A percentile compares a stretch with the other conserved stretches of the same genome.
Evolutionary conservation across 306 rosid genomes (phyloP).

Genomic region (Gastrolobium villosum): DNA sequence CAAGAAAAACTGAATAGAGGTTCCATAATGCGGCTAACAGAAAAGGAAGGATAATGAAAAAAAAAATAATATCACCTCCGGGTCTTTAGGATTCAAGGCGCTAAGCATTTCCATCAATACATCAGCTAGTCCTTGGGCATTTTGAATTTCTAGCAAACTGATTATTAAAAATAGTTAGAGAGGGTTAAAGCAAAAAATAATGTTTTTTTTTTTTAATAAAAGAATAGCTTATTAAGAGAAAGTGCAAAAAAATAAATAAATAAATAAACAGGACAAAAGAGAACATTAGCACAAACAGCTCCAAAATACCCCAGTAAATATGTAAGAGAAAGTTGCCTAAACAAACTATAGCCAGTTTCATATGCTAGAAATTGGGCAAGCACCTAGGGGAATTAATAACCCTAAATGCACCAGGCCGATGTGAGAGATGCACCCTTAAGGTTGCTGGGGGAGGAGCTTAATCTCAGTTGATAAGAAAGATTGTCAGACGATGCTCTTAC

Average conservation of each 20-base stretch:
- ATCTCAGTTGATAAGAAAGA: neutral
- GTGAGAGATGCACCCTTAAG: constrained; percentile 20
- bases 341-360: constrained; percentile 27
- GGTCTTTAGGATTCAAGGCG: constrained; percentile 82
- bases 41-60: constrained; percentile 15
- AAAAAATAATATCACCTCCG: constrained; percentile 65
- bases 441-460: neutral
- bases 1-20: constrained; percentile 41
- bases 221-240: constrained; percentile 3
- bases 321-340: constrained; percentile 11
- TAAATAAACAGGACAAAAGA: constrained; percentile 24
- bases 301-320: constrained; percentile 23
- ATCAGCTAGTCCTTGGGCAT: constrained; percentile 85
- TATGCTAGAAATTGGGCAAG: constrained; percentile 16
- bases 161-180: constrained; percentile 43
- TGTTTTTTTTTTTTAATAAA: constrained; percentile 27
- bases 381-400: constrained; percentile 14
- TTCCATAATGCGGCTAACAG: constrained; percentile 36
- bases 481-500: neutral
- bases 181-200: constrained; percentile 26
- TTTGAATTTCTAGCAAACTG: constrained; percentile 84
- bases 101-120: constrained; percentile 91
- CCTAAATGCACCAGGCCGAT: constrained; percentile 12
- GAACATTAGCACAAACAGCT: constrained; percentile 26
- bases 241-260: neutral